Evolutionary conservation across 2,329 filamentous ascomycete species (phyloP), one percentile per base, ranked within the genome.

Genomic region (Xylogone sp.): DNA sequence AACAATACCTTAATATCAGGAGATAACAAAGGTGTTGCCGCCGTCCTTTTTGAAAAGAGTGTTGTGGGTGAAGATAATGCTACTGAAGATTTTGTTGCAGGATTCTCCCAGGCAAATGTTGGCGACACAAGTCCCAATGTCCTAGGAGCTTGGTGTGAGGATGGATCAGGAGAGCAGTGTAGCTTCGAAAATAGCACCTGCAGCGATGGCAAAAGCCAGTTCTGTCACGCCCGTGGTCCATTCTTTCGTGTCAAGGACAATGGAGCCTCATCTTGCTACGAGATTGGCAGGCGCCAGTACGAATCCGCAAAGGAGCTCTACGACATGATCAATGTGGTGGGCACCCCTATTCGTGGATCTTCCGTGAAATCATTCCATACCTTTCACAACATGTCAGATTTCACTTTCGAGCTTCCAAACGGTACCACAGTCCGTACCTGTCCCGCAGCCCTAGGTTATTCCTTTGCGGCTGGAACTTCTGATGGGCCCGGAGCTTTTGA

Each of bases 21-120:
- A n/a, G 93, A 97, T 68, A 97, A 97, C 74, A 97, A 97, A 71
- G 93, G 93, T 12, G 90, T 96, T 6, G 92, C 93, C 2, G 88
- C 92, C 0, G 87, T 87, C 65, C 74, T 96, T 12, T 86, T 97
- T 49, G 93, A 97, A 66, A 80, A 87, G 58, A 84, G 81, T 48
- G 76, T 87, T 46, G 66, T 71, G 2, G 69, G 68, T n/a, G 75
- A 82, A 18, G 64, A 73, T 1, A 75, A 72, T 18, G 83, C 84
- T 29, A 78, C 81, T 0, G 73, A 82, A 2, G 80, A 78, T 9
- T 96, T 96, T 60, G 88, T 97, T 1, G 91, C 92, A 2, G 93
- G 90, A 3, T 97, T 97, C 68, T 94, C 90, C 1, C 93, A 97
- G 67, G 83, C 92, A 10, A 96, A 87, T 58, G 90, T 96, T 19